Evolutionary conservation across 78 protist genomes (phyloP), one percentile per base, ranked within the genome.

Genomic region (Acrasis kona): DNA sequence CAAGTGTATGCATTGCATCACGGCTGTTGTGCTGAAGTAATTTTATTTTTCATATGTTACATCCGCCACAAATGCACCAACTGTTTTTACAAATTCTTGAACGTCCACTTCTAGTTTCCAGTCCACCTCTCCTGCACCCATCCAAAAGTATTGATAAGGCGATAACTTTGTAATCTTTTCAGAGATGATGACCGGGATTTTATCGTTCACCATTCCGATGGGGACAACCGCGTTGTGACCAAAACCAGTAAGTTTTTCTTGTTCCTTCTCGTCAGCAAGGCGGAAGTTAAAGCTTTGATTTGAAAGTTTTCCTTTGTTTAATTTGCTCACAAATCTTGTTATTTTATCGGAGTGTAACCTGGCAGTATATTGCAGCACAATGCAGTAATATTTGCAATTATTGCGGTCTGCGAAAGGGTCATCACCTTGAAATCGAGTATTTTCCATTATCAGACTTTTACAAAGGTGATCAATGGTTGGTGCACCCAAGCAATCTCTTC

Each of bases 371-470:
- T 34, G 58, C 8, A 74, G 50, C 39, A 74, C 70, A 64, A 74
- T 64, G 9, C 74, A 61, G 8, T 34, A 34, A 64, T 50, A 74
- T 4, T 34, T 19, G 29, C 74, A 27, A 61, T 74, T 8, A 12
- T 50, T 50, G 19, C 19, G 19, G 19, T 50, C 19, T n/a, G n/a
- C n/a, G n/a, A n/a, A n/a, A n/a, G n/a, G n/a, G 19, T 50, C 61
- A 50, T n/a, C 19, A n/a, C 58, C 5, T 37, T 58, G 28, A 7
- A 41, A 39, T 5, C 41, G n/a, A 7, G 41, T 27, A 37, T 74
- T 74, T n/a, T 5, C 71, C n/a, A 74, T 74, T 9, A 74, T 58
- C 4, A 74, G 28, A 12, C 74, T 74, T 74, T 74, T 74, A 74
- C 77, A 74, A 12, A 74, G 29, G 8, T 74, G 73, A 31, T 74